Base-by-base conservation (phyloP, 352 stramenopile species). In the Pythium apleroticum region DNA sequence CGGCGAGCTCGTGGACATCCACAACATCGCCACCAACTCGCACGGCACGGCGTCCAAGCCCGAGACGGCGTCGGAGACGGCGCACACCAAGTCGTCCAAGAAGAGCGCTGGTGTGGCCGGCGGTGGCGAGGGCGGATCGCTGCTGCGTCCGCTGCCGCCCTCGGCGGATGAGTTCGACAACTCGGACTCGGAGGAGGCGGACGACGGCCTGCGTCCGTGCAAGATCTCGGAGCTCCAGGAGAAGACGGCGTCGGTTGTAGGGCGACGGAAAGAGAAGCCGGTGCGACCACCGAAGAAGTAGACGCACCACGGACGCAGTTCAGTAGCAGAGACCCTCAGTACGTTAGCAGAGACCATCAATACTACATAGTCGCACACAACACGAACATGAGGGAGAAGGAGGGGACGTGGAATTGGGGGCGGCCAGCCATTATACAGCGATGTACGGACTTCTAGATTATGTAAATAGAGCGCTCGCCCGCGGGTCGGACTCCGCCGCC, bases 141-240 rank as follows among this genome's bases (percentile, higher is more conserved):
- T 86, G 22, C 56, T 90, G 37, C 81, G 84, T 24, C 82, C 82
- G 14, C 68, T 71, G 28, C 84, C 82, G 2, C 84, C 84, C 0
- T 71, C 77, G 1, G 80, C 81, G 7, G 82, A 93, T 31, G 84
- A 93, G 57, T 91, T 93, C 53, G 69, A 75, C 31, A 80, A 93
- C 52, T 90, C 84, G 19, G 84, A 93, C 66, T 78, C 74, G 27
- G 84, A 93, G 33, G 84, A 93, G 22, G 65, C 71, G n/a, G 81
- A 93, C 27, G 84, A 91, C 46, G 72, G 75, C 24, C 52, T 92
- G 27, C 75, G 82, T 19, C 82, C 82, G 17, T 89, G 72, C 68
- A 90, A 82, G 69, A 91, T 93, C 57, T 68, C 82, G 1, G 84
- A 93, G 39, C 84, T 93, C n/a, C 83, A 91, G 57, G 83, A 93